phyloP scores from a whole-genome alignment of 2,329 filamentous ascomycete genomes.

The Helotiales sp. region DNA sequence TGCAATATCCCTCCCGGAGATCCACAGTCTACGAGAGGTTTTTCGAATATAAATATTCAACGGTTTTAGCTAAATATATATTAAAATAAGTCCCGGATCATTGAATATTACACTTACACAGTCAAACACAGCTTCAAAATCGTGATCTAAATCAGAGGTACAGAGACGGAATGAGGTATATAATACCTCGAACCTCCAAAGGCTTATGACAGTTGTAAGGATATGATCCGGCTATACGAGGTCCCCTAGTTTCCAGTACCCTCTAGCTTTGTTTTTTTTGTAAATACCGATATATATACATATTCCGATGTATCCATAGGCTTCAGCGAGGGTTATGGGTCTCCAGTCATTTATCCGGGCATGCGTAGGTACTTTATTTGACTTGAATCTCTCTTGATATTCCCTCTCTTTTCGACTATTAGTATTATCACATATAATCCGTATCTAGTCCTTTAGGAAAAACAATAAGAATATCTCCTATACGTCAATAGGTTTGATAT shows the following conservation, averaged over 20 bases:
- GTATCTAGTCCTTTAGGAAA: neutral
- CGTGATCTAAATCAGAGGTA: neutral
- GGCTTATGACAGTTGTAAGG: neutral
- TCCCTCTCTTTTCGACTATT: neutral
- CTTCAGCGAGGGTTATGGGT: neutral
- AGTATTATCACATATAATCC: neutral
- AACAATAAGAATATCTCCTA: neutral
- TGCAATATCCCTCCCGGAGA: too few relatives aligned
- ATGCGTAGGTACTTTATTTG: neutral
- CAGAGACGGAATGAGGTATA: neutral
- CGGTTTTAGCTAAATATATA: neutral
- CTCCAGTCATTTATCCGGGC: neutral
- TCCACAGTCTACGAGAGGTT: too few relatives aligned
- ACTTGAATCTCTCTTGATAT: neutral
- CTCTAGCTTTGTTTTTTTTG: neutral
- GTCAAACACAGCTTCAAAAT: neutral
- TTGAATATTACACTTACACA: neutral
- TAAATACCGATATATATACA: neutral
- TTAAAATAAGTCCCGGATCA: neutral
- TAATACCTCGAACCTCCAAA: neutral
- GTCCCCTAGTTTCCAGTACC: neutral
- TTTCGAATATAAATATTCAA: neutral
- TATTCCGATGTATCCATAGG: neutral
- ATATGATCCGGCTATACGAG: neutral
- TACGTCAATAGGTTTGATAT: neutral